These are phyloP conservation scores for Pistacia integerrima DNA, from an alignment of 345 rosid genomes.

Conservation along the genomic window DNA sequence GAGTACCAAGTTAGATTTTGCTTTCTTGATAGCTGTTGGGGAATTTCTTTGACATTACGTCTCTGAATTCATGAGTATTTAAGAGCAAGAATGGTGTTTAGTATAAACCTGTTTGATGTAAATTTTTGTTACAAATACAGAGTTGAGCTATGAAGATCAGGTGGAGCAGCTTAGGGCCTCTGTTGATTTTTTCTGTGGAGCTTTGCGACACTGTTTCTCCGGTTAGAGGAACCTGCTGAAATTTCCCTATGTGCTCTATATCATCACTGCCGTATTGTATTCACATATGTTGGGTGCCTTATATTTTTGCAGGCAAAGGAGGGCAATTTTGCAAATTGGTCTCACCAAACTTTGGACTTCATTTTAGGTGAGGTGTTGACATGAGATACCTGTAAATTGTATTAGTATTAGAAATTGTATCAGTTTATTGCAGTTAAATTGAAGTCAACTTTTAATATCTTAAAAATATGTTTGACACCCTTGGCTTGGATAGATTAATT, in stretches of 20 bases:
- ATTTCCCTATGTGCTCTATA: conserved; percentile 5
- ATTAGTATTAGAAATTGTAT: too few species aligned
- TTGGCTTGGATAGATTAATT: too few species aligned
- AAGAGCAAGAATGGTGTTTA: background rate
- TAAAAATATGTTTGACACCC: too few species aligned
- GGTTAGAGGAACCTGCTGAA: conserved; percentile 36
- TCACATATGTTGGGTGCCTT: background rate
- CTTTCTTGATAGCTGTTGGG: too few species aligned
- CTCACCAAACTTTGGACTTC: conserved; percentile 93
- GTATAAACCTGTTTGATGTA: background rate
- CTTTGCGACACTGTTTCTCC: conserved; percentile 54
- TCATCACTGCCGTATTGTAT: background rate
- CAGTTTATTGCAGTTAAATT: too few species aligned
- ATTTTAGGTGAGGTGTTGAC: conserved; percentile 53
- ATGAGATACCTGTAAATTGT: too few species aligned
- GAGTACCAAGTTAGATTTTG: too few species aligned
- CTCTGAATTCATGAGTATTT: background rate
- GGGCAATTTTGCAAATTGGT: conserved; percentile 70
- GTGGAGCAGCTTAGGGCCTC: conserved; percentile 71
- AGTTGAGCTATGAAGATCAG: conserved; percentile 53
- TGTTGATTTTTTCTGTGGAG: conserved; percentile 76
- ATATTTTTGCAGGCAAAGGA: conserved; percentile 48
- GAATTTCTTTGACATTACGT: too few species aligned
- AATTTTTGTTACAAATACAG: conserved; percentile 45
- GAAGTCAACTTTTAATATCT: too few species aligned